These are phyloP conservation scores for Discostella pseudostelligera DNA, from an alignment of 108 stramenopile species.

Conservation along the genomic window DNA sequence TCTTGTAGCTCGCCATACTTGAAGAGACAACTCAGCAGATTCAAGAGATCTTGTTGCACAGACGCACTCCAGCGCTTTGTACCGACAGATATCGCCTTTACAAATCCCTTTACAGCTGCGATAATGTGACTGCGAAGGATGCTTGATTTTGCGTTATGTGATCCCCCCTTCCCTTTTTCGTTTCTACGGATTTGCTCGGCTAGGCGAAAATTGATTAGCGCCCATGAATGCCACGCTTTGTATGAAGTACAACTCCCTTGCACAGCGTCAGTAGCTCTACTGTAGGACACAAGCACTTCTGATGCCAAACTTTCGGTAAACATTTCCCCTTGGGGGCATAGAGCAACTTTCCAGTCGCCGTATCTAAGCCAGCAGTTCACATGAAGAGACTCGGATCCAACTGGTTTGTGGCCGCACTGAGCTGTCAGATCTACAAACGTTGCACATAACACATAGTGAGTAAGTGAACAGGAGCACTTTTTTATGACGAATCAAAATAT, in stretches of 20 bases:
- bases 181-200: conserved; percentile 72
- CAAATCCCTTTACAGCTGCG: conserved; percentile 92
- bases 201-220: conserved; percentile 93
- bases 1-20: conserved; percentile 85
- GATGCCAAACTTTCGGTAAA: conserved; percentile 53
- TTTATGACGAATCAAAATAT: neutral
- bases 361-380: conserved; percentile 85
- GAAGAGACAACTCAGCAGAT: conserved; percentile 94
- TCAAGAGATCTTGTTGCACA: conserved; percentile 97
- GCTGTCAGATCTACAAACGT: conserved; percentile 46
- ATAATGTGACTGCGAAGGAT: conserved; percentile 63
- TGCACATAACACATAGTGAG: too few relatives aligned
- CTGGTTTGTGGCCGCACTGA: conserved; percentile 46
- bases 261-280: conserved; percentile 72
- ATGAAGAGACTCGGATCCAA: conserved; percentile 50
- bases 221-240: conserved; percentile 98
- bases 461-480: neutral
- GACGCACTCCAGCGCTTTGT: conserved; percentile 89
- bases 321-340: conserved; percentile 25
- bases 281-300: conserved; percentile 73
- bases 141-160: conserved; percentile 6
- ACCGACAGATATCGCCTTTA: conserved; percentile 89
- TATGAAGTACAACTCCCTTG: conserved; percentile 53
- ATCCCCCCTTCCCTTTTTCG: conserved; percentile 46
- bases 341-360: conserved; percentile 81